Conservation (phyloP, 352 stramenopile genomes). For the Globisporangium acanthophoron region DNA sequence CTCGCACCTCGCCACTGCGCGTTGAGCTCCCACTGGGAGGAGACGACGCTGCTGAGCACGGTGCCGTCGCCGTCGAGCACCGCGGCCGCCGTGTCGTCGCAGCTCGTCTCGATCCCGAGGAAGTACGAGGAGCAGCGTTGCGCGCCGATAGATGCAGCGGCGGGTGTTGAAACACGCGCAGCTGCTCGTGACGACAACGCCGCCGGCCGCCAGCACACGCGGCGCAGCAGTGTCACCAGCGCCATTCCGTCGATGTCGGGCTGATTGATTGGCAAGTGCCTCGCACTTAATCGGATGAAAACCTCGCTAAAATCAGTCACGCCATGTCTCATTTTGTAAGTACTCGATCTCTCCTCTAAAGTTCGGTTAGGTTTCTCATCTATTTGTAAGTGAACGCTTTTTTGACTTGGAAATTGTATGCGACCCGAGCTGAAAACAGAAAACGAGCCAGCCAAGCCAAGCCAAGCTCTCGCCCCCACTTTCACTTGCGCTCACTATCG, state of each 20-base stretch:
- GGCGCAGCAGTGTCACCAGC: neutral
- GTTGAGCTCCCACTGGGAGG: slow-evolving; percentile 90
- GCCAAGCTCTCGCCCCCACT: neutral
- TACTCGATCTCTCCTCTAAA: too few species aligned
- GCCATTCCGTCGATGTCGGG: too few species aligned
- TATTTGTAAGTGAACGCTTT: too few species aligned
- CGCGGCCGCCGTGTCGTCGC: slow-evolving; percentile 92
- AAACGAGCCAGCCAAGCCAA: too few species aligned
- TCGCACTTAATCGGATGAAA: neutral
- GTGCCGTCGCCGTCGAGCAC: slow-evolving; percentile 87
- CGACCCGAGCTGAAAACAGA: too few species aligned
- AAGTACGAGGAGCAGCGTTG: slow-evolving; percentile 55
- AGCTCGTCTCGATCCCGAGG: slow-evolving; percentile 95
- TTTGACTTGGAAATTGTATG: neutral
- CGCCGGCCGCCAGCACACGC: neutral
- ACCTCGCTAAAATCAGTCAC: too few species aligned
- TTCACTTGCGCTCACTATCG: neutral
- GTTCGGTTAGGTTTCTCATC: too few species aligned
- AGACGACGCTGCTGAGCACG: slow-evolving; percentile 92
- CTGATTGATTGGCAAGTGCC: neutral
- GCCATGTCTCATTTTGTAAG: too few species aligned
- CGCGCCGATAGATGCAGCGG: too few species aligned
- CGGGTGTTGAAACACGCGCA: neutral
- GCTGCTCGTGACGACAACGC: neutral
- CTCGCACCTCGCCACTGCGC: slow-evolving; percentile 72